Evolutionary conservation across 1,284 basidiomycete genomes (phyloP).

Genomic region (Sparassis latifolia): DNA sequence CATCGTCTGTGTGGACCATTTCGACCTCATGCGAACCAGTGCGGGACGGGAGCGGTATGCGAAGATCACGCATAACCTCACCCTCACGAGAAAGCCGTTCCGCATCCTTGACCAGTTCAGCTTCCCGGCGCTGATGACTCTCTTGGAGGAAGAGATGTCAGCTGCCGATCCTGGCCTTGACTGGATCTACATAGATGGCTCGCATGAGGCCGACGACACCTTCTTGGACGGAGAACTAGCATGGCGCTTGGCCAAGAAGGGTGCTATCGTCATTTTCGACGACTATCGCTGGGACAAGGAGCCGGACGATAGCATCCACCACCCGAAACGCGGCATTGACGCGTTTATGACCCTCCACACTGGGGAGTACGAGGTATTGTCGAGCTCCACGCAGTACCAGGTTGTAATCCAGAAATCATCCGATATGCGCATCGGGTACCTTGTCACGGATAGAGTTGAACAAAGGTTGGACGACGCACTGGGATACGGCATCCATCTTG

Average conservation of each 20-base stretch:
- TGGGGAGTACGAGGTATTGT: slow-evolving; percentile 40
- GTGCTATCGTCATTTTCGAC: slow-evolving; percentile 49
- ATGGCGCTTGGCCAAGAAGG: slow-evolving; percentile 47
- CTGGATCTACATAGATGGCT: slow-evolving; percentile 56
- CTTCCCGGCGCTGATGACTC: slow-evolving; percentile 40
- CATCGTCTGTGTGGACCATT: slow-evolving; percentile 52
- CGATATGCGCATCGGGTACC: slow-evolving; percentile 51
- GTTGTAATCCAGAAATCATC: slow-evolving; percentile 42
- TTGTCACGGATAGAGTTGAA: slow-evolving; percentile 21
- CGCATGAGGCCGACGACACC: slow-evolving; percentile 53
- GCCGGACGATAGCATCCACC: slow-evolving; percentile 41
- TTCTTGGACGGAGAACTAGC: slow-evolving; percentile 52
- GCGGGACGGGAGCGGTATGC: slow-evolving; percentile 40
- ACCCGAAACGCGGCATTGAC: slow-evolving; percentile 51
- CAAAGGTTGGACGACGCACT: slow-evolving; percentile 20
- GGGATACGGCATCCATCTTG: slow-evolving; percentile 44
- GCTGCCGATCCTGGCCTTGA: slow-evolving; percentile 39
- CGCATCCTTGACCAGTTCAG: slow-evolving; percentile 49
- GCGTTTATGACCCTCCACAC: slow-evolving; percentile 44
- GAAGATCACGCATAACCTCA: slow-evolving; percentile 43
- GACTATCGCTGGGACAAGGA: slow-evolving; percentile 50
- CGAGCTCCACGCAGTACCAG: slow-evolving; percentile 38
- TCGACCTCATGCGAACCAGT: slow-evolving; percentile 44
- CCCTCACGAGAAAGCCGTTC: slow-evolving; percentile 34
- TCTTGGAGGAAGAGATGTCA: slow-evolving; percentile 41